phyloP scores from a whole-genome alignment of 345 rosid species.

The Eucalyptus marginata region DNA sequence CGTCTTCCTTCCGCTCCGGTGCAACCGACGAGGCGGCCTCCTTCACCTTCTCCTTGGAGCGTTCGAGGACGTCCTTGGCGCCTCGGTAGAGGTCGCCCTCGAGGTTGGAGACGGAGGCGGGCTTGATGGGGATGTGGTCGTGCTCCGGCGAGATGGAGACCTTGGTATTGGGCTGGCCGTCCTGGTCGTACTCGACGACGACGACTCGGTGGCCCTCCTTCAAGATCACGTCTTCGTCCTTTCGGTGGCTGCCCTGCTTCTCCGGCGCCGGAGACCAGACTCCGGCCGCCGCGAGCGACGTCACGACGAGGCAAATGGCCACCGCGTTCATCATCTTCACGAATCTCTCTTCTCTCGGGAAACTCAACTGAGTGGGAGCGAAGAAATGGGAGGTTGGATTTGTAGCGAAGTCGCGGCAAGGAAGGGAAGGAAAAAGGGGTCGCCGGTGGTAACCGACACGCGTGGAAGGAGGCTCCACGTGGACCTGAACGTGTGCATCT shows the following conservation, averaged over 20 bases:
- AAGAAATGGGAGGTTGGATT: neutral
- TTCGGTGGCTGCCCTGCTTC: neutral
- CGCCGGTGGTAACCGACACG: neutral
- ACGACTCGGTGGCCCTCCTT: conserved; percentile 60
- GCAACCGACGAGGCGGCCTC: conserved; percentile 8
- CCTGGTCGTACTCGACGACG: conserved; percentile 55
- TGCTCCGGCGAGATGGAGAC: conserved; percentile 35
- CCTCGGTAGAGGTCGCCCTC: neutral
- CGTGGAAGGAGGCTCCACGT: neutral
- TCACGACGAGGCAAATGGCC: conserved; percentile 35
- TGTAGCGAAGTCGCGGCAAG: neutral
- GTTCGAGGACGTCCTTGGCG: neutral
- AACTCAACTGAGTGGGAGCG: neutral
- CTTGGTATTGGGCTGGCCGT: conserved; percentile 51
- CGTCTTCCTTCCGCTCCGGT: conserved; percentile 6
- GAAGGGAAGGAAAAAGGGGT: neutral
- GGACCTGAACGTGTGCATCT: neutral
- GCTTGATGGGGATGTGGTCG: neutral
- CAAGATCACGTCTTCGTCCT: conserved; percentile 24
- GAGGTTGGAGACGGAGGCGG: neutral
- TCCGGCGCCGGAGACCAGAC: conserved; percentile 41
- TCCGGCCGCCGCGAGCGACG: conserved; percentile 42
- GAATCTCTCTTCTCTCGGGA: neutral
- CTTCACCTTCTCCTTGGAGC: conserved; percentile 8
- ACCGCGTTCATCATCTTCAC: conserved; percentile 39